A percentile compares a stretch with the other conserved stretches of the same genome.
phyloP scores from a whole-genome alignment of 1,139 yeast species.

The Kodamaea alishanica region DNA sequence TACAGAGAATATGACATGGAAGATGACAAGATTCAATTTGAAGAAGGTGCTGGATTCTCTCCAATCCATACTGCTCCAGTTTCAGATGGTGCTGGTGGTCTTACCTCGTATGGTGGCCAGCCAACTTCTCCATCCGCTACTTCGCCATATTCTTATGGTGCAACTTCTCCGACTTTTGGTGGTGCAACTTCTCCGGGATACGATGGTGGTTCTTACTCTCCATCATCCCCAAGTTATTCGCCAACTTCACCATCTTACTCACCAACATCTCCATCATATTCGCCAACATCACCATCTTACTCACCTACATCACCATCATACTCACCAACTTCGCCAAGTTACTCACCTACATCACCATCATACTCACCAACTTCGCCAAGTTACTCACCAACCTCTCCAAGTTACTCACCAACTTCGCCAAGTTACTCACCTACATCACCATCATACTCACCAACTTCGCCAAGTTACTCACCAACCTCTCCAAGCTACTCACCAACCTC shows the following conservation, averaged over 20 bases:
- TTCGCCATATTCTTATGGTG: conserved; percentile 50
- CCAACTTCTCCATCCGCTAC: conserved; percentile 54
- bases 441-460: conserved; percentile 59
- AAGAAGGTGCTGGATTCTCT: conserved; percentile 87
- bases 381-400: conserved; percentile 68
- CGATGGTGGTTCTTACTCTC: conserved; percentile 44
- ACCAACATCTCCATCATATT: conserved; percentile 72
- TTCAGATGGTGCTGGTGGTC: conserved; percentile 81
- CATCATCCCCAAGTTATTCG: conserved; percentile 46
- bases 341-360: conserved; percentile 67
- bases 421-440: conserved; percentile 51
- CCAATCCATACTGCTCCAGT: conserved; percentile 89
- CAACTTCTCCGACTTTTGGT: conserved; percentile 46
- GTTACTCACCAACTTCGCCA: conserved; percentile 73
- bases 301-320: conserved; percentile 75
- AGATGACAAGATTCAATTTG: conserved; percentile 70
- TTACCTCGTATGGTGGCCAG: conserved; percentile 83
- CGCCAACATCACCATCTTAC: conserved; percentile 70
- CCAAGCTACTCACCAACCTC: conserved; percentile 66
- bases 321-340: conserved; percentile 70
- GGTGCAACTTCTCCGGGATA: conserved; percentile 67
- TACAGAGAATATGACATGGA: conserved; percentile 80
- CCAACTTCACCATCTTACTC: conserved; percentile 54
- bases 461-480: conserved; percentile 59
- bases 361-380: conserved; percentile 74